Evolutionary conservation across 768 basidiomycete genomes (phyloP), one percentile per base, ranked within the genome.

Genomic region (Lentinula aciculospora): DNA sequence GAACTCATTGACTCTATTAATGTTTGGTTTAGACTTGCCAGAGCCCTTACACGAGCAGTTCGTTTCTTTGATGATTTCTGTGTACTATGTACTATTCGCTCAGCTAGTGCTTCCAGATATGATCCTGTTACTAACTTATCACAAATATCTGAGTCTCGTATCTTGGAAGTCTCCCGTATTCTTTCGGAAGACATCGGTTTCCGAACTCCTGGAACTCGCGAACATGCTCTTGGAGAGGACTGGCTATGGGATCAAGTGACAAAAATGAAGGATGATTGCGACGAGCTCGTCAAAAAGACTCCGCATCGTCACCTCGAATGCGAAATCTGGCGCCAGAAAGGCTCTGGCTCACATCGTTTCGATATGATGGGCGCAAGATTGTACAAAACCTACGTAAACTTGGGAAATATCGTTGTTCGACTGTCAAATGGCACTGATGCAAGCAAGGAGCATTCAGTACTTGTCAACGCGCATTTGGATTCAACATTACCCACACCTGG

Each of bases 381-480:
- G 9, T 91, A 93, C 71, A 94, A 94, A 68, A 86, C 85, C 25
- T 97, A 96, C 60, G 84, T 86, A 39, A 81, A 91, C 64, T 80
- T 98, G n/a, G 83, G 85, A 27, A 98, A 98, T 69, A 86, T 97
- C 67, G 73, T 98, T 58, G 76, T 98, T 1, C 92, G 93, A 34
- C 76, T 98, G 25, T 93, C 93, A 28, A 80, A 89, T 63, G 89
- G 86, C 3, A 88, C 88, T 7, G 71, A 76, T 3, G 76, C 75
- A 36, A 83, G 85, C 15, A 94, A 92, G 71, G 82, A 83, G 55
- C 85, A 96, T 58, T 90, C 94, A 0, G 78, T 96, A 1, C 80
- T 98, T 45, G 80, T 98, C 53, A 97, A 96, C 61, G 72, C 92
- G 0, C 96, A 98, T 72, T 73, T 97, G 37, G 95, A 97, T 67